Conservation (phyloP, 2,329 filamentous ascomycete species). For the Cladorrhinum sp. region DNA sequence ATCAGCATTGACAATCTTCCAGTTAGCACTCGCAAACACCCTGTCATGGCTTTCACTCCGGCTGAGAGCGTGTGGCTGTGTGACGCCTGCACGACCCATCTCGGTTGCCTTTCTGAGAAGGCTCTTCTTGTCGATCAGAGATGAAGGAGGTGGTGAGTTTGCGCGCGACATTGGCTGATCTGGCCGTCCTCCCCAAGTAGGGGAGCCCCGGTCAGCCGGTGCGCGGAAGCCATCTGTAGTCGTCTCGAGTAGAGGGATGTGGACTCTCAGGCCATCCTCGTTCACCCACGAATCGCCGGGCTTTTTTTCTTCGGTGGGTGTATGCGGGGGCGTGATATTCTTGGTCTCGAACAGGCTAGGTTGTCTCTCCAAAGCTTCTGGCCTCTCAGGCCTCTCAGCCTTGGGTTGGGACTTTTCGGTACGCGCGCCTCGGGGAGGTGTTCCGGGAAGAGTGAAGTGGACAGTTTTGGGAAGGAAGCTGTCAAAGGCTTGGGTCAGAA, state of each 20-base stretch:
- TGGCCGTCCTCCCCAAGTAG: slow-evolving; percentile 70
- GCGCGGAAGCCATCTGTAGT: slow-evolving; percentile 49
- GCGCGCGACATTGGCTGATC: slow-evolving; percentile 78
- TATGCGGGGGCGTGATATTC: slow-evolving; percentile 51
- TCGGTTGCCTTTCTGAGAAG: slow-evolving; percentile 54
- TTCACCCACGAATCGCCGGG: slow-evolving; percentile 52
- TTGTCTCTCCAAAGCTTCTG: slow-evolving; percentile 33
- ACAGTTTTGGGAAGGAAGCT: slow-evolving; percentile 92
- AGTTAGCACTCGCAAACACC: slow-evolving; percentile 73
- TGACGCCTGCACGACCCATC: slow-evolving; percentile 55
- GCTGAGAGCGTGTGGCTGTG: slow-evolving; percentile 49
- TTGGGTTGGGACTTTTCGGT: slow-evolving; percentile 28
- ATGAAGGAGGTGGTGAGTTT: slow-evolving; percentile 69
- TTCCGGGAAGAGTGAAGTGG: slow-evolving; percentile 71
- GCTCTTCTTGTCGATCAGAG: slow-evolving; percentile 67
- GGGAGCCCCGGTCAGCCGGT: slow-evolving; percentile 70
- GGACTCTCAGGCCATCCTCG: slow-evolving; percentile 55
- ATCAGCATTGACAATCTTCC: slow-evolving; percentile 79
- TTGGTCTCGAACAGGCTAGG: slow-evolving; percentile 53
- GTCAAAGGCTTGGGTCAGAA: slow-evolving; percentile 30
- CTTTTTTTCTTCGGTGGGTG: slow-evolving; percentile 47
- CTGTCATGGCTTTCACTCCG: slow-evolving; percentile 64
- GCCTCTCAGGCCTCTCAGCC: slow-evolving; percentile 24
- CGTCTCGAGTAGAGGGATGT: slow-evolving; percentile 42
- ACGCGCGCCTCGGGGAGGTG: slow-evolving; percentile 40